Evolutionary conservation across 208 protist species (phyloP), one percentile per base, ranked within the genome.

Genomic region (Crithidia brevicula): DNA sequence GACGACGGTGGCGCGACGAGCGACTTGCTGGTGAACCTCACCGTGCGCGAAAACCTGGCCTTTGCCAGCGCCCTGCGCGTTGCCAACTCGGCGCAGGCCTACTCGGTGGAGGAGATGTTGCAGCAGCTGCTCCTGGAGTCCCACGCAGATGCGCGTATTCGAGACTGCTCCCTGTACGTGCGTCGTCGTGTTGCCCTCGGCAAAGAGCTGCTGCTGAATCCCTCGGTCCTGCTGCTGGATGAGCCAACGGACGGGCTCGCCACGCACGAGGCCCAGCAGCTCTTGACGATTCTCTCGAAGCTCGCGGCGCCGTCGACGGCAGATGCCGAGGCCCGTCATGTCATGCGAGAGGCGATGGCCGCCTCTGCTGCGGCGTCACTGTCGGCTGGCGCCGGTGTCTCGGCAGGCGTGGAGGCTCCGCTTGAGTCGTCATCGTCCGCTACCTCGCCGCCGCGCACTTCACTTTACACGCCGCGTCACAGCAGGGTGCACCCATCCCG

Each of bases 231-330:
- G 22, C 72, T 87, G 18, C 65, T 88, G 27, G 82, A 83, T 60
- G 72, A 80, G 46, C 70, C 77, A 25, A 69, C 88, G 18, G 64
- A 86, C 45, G 78, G 78, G 23, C 58, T 92, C 16, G 74, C 82
- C 11, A 87, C 83, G 30, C 77, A 92, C 58, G 86, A 92, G 72
- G 79, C 82, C 20, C 74, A 79, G 58, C 77, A 89, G 60, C 85
- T 84, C 31, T 50, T 92, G 18, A 67, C 60, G 0, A 61, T 92
- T 25, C 66, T 92, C 30, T 50, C 60, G 34, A 65, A 71, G 61
- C 70, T 89, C 18, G 82, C 82, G 20, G 65, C 66, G 31, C 71
- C 77, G 30, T 71, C 65, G 4, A 63, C 65, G 7, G 73, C 73
- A 5, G 73, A 73, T 30, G 73, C 73, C 9, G 66, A 72, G 60